Base-by-base conservation (phyloP, 2,329 filamentous ascomycete species). In the Exophiala mesophila region DNA sequence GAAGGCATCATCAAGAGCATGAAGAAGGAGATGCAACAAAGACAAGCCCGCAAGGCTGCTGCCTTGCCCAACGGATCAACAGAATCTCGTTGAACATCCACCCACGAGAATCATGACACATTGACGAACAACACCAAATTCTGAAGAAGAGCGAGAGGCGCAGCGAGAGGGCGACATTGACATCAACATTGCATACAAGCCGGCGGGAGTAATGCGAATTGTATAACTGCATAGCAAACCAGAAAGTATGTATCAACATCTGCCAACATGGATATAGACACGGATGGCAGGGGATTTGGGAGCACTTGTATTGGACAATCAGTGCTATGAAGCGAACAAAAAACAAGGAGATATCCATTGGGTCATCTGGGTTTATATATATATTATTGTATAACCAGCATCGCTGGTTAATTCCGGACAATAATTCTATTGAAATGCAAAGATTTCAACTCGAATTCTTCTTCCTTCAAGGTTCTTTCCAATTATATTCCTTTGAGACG, bases 1-100 rank as follows among this genome's bases (percentile, higher is more conserved):
- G 82, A 86, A 64, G 71, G 72, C 30, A 65, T 82, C 47, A 63
- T 86, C 20, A 73, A 82, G 33, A 67, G 53, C 53, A 54, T 68
- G 46, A 66, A 59, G 55, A 68, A 65, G 55, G 68, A 72, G 44
- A 61, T 64, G 29, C 42, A 44, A 13, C 55, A 46, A 36, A 36
- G 26, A n/a, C 30, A 18, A 5, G 19, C 39, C 29, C 39, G 35
- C 15, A 51, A 48, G 30, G 34, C 37, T 9, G 31, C 45, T 9
- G 16, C 21, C 7, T 29, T 37, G 12, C 18, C 30, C 7, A 36
- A 38, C 7, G 41, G 23, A 18, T 13, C 26, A 6, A 17, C 31
- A n/a, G 42, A 34, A 3, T n/a, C 33, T 24, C 35, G 23, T 29
- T 49, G 18, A 43, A 34, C 5, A 36, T 19, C 6, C 23, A 7